Evolutionary conservation across 2,329 filamentous ascomycete species (phyloP).

Genomic region (Colletotrichum sp.): DNA sequence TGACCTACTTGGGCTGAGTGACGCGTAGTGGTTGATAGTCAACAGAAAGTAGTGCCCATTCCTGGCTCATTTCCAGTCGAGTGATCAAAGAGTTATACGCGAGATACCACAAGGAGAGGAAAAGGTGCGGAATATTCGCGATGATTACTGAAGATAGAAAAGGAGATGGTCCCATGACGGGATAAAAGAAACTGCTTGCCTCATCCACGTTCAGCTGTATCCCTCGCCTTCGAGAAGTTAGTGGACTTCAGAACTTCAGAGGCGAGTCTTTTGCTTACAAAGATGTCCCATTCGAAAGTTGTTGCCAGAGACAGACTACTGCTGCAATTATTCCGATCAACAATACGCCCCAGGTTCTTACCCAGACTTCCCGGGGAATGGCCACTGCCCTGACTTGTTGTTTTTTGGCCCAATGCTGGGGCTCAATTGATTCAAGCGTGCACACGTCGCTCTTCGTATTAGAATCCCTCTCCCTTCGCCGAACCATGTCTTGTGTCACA

Average conservation of each 20-base stretch:
- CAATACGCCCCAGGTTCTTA: not conserved
- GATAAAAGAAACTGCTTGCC: not conserved
- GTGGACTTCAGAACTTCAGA: no score
- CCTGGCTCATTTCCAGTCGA: not conserved
- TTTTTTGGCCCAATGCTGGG: not conserved
- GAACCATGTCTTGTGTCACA: not conserved
- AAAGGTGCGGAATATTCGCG: not conserved
- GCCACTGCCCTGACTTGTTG: not conserved
- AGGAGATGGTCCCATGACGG: not conserved
- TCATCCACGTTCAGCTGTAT: not conserved
- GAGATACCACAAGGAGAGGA: not conserved
- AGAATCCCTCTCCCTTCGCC: fast-evolving
- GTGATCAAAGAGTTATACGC: not conserved
- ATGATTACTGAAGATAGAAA: not conserved
- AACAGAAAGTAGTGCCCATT: not conserved
- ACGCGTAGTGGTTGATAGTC: not conserved
- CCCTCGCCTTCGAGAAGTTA: not conserved
- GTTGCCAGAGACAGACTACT: not conserved
- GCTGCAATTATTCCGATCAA: not conserved
- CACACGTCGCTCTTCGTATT: not conserved
- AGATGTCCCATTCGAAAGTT: not conserved
- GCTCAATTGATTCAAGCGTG: not conserved
- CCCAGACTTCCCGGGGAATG: not conserved
- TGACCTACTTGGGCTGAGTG: not conserved
- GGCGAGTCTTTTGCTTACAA: not conserved